Evolutionary conservation across 1,284 basidiomycete genomes (phyloP).

Genomic region (Exobasidium cylindrosporum): DNA sequence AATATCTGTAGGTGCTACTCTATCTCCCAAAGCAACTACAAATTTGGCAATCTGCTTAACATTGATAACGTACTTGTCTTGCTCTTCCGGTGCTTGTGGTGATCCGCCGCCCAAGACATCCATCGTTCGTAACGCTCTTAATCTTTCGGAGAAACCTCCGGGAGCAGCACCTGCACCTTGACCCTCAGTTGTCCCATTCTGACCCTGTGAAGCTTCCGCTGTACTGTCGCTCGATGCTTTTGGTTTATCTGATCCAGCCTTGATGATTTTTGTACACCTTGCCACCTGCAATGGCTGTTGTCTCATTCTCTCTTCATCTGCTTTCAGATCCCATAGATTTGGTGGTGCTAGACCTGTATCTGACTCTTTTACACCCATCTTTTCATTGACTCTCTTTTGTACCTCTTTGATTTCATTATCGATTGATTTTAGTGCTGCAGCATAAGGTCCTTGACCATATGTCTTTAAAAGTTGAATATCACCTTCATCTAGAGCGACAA

Average conservation of each 20-base stretch:
- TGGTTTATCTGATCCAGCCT: conserved; percentile 57
- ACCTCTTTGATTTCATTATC: conserved; percentile 93
- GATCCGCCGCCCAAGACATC: conserved; percentile 33
- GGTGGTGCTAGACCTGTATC: conserved; percentile 96
- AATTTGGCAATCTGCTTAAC: conserved; percentile 99
- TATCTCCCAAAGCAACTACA: conserved; percentile 92
- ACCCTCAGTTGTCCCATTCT: conserved; percentile 17
- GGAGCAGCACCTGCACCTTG: not conserved
- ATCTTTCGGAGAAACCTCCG: not conserved
- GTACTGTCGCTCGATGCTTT: not conserved
- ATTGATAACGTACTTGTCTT: conserved; percentile 95
- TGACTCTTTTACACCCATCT: conserved; percentile 94
- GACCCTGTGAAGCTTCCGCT: not conserved
- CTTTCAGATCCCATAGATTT: conserved; percentile 80
- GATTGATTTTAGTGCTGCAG: conserved; percentile 78
- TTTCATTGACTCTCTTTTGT: conserved; percentile 95
- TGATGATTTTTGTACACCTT: conserved; percentile 97
- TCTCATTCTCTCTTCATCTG: conserved; percentile 71
- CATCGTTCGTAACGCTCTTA: not conserved
- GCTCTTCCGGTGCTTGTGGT: conserved; percentile 81
- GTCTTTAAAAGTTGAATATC: conserved; percentile 99
- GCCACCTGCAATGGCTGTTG: conserved; percentile 94
- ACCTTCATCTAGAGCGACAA: conserved; percentile 84
- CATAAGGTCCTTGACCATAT: conserved; percentile 98
- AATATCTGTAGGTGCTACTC: conserved; percentile 94